A percentile compares a stretch with the other conserved stretches of the same genome.
phyloP scores from a whole-genome alignment of 1,284 basidiomycete species.

The Tilletiopsis washingtonensis region DNA sequence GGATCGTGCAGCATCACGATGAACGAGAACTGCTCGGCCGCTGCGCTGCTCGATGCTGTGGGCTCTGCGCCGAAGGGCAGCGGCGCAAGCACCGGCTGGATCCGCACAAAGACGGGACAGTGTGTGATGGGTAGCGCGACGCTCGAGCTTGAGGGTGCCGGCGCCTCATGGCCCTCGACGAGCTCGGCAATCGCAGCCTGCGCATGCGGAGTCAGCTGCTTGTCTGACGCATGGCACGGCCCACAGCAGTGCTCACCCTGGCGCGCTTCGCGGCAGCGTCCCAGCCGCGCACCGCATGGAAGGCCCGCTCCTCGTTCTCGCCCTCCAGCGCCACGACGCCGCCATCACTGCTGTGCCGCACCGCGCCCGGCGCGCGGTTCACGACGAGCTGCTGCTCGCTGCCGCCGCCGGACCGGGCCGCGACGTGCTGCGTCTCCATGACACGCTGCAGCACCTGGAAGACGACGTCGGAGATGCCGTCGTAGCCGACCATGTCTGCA shows the following conservation, averaged over 20 bases:
- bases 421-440: slow-evolving; percentile 36
- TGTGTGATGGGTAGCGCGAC: slow-evolving; percentile 65
- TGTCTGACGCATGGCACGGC: background rate
- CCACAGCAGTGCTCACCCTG: slow-evolving; percentile 52
- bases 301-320: slow-evolving; percentile 52
- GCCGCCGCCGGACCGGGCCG: background rate
- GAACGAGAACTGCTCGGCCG: slow-evolving; percentile 27
- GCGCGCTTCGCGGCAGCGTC: slow-evolving; percentile 73
- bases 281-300: slow-evolving; percentile 76
- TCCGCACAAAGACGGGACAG: slow-evolving; percentile 82
- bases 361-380: slow-evolving; percentile 26
- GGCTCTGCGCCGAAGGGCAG: slow-evolving; percentile 12
- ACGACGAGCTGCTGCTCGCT: slow-evolving; percentile 34
- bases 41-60: background rate
- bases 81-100: slow-evolving; percentile 60
- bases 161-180: background rate
- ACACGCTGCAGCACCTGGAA: slow-evolving; percentile 53
- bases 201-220: background rate
- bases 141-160: background rate
- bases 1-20: slow-evolving; percentile 38
- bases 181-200: slow-evolving; percentile 1
- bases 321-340: background rate
- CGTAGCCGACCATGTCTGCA: slow-evolving; percentile 74
- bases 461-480: slow-evolving; percentile 89
- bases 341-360: slow-evolving; percentile 11